These are phyloP conservation scores for Komagataella pastoris DNA, from an alignment of 805 yeast genomes.

Conservation along the genomic window DNA sequence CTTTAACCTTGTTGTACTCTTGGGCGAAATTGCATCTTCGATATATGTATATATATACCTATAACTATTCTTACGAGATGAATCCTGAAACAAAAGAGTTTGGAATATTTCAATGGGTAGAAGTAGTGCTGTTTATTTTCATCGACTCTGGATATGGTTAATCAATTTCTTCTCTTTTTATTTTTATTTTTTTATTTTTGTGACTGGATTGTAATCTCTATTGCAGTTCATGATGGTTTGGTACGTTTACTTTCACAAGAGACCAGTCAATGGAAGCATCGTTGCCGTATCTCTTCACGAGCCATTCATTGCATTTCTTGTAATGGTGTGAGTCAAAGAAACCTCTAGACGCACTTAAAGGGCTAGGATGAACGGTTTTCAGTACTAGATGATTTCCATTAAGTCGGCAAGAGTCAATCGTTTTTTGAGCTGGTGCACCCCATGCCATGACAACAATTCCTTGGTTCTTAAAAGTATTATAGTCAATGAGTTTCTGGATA, in stretches of 20 bases:
- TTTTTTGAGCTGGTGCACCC: conserved; percentile 31
- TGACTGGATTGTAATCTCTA: too few relatives aligned
- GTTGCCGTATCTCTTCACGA: conserved; percentile 25
- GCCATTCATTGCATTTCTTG: conserved; percentile 66
- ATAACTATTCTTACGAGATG: too few relatives aligned
- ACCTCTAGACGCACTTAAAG: conserved; percentile 80
- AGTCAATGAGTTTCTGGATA: conserved; percentile 35
- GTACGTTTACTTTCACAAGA: conserved; percentile 1
- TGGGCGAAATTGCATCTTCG: too few relatives aligned
- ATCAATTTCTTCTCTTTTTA: too few relatives aligned
- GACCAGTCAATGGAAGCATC: conserved; percentile 14
- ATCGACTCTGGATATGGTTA: too few relatives aligned
- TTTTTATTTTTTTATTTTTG: too few relatives aligned
- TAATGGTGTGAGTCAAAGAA: conserved; percentile 74
- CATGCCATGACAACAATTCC: conserved; percentile 64
- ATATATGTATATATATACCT: too few relatives aligned
- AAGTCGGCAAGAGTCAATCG: conserved; percentile 15
- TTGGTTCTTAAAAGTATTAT: conserved; percentile 25
- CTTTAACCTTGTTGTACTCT: too few relatives aligned
- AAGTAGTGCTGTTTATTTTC: too few relatives aligned
- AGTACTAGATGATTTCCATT: conserved; percentile 33
- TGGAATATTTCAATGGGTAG: too few relatives aligned
- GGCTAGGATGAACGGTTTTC: conserved; percentile 86
- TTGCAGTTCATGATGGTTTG: too few relatives aligned
- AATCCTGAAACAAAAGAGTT: too few relatives aligned